phyloP scores from a whole-genome alignment of 2,329 filamentous ascomycete species.

The Penicillium verrucosum region DNA sequence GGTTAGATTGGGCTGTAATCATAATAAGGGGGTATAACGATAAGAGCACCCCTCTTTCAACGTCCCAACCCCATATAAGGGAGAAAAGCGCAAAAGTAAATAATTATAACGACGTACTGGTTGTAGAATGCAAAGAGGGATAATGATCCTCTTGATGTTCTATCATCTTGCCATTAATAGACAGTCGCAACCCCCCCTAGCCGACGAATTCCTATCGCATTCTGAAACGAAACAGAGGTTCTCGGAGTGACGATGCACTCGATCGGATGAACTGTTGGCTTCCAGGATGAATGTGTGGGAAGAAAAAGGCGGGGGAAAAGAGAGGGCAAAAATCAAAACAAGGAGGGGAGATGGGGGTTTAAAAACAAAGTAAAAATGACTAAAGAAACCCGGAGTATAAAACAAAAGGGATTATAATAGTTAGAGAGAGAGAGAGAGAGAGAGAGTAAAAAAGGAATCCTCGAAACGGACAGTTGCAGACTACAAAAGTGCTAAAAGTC shows the following conservation, averaged over 20 bases:
- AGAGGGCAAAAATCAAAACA: neutral
- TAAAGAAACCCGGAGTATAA: conserved; percentile 1
- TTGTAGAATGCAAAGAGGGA: conserved; percentile 36
- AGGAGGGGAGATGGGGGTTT: conserved; percentile 4
- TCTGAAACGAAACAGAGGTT: conserved; percentile 23
- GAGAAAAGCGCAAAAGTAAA: conserved; percentile 1
- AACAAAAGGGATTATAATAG: conserved; percentile 1
- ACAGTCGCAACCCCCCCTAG: conserved; percentile 37
- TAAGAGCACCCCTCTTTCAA: neutral
- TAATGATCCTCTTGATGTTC: conserved; percentile 34
- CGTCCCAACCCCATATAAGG: conserved; percentile 5
- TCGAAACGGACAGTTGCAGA: conserved; percentile 34
- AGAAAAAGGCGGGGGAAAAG: conserved; percentile 4
- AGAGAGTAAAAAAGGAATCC: conserved; percentile 16
- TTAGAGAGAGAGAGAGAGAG: too few relatives aligned
- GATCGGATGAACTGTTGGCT: conserved; percentile 9
- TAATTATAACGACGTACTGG: conserved; percentile 32
- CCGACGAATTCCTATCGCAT: conserved; percentile 40
- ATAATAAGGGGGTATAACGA: conserved; percentile 6
- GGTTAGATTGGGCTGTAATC: conserved; percentile 25
- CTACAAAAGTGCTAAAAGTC: conserved; percentile 7
- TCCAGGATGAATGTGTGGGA: conserved; percentile 17
- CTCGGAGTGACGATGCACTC: conserved; percentile 20
- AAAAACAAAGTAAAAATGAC: conserved; percentile 6
- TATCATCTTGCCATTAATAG: conserved; percentile 42